Evolutionary conservation across 257 asterid genomes (phyloP).

Genomic region (Rauvolfia tetraphylla): DNA sequence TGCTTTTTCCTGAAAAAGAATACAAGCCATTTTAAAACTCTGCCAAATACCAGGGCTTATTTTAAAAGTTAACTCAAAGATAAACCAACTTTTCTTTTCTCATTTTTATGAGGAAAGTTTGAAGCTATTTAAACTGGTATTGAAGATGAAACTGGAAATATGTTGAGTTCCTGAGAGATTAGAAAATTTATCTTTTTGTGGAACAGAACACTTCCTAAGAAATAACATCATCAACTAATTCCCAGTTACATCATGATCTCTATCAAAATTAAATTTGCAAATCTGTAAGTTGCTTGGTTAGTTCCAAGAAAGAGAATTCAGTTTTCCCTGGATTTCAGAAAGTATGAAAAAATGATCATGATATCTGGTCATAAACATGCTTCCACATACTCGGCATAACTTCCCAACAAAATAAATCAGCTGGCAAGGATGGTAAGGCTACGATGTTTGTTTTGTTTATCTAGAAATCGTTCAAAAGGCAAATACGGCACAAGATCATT

Average conservation of each 20-base stretch:
- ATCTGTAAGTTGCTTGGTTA: neutral
- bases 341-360: neutral
- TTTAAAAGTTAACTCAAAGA: neutral
- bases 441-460: neutral
- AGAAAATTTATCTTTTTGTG: neutral
- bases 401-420: neutral
- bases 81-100: neutral
- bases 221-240: neutral
- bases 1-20: constrained; percentile 7
- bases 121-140: neutral
- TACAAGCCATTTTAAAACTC: neutral
- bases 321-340: neutral
- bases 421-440: neutral
- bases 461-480: neutral
- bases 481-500: neutral
- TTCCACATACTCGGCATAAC: neutral
- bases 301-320: neutral
- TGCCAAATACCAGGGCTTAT: neutral
- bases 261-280: neutral
- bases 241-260: neutral
- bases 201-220: neutral
- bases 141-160: neutral
- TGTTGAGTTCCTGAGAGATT: neutral
- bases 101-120: neutral
- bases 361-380: neutral